Conservation (phyloP, 257 asterid species). For the Ilex aquifolium region DNA sequence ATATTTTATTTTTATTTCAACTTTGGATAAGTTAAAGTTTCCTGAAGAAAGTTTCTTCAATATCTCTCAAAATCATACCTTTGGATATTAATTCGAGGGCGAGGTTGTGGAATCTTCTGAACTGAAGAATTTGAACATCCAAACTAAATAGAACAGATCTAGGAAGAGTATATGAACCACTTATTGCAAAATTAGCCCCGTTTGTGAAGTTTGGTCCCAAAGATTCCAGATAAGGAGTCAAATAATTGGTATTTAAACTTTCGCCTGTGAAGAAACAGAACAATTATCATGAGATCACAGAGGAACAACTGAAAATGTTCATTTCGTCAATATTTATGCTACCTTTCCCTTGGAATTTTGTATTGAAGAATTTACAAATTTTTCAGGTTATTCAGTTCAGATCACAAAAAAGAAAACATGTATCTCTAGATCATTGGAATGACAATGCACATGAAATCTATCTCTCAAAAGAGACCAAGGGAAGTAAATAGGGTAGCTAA, state of each 20-base stretch:
- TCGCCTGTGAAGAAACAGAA: constrained; percentile 24
- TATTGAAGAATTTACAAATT: background rate
- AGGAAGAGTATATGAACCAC: constrained; percentile 33
- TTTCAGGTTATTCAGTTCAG: too few species aligned
- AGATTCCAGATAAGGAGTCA: constrained; percentile 41
- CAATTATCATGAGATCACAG: background rate
- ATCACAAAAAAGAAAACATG: too few species aligned
- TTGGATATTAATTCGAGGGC: constrained; percentile 14
- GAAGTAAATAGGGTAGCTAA: too few species aligned
- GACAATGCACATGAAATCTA: too few species aligned
- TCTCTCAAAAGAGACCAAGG: too few species aligned
- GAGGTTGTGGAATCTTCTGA: constrained; percentile 22
- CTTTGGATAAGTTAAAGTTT: too few species aligned
- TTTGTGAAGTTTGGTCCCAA: constrained; percentile 24
- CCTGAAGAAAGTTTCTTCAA: background rate
- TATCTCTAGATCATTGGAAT: too few species aligned
- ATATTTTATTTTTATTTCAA: background rate
- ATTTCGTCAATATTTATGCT: too few species aligned
- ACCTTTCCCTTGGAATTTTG: too few species aligned
- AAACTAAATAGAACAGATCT: constrained; percentile 18
- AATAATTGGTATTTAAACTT: constrained; percentile 17
- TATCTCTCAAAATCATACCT: constrained; percentile 17
- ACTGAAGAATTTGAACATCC: constrained; percentile 30
- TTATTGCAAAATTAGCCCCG: constrained; percentile 42
- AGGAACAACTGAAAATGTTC: background rate